A percentile compares a stretch with the other conserved stretches of the same genome.
These are phyloP conservation scores for Trebouxia gelatinosa DNA, from an alignment of 163 green algal species.

Conservation along the genomic window DNA sequence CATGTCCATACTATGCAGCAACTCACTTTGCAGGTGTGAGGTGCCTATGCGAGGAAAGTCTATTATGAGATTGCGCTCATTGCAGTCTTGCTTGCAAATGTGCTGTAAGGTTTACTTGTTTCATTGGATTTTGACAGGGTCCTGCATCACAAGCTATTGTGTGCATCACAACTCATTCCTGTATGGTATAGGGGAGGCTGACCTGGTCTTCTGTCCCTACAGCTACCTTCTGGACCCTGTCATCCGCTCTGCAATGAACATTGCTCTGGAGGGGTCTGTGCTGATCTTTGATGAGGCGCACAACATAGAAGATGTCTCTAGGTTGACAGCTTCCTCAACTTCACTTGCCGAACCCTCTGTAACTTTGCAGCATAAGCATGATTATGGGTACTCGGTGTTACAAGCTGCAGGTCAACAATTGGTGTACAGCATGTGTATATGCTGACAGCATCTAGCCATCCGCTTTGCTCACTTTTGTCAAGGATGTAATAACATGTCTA, in stretches of 20 bases:
- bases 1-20: constrained; percentile 89
- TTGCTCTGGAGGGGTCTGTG: constrained; percentile 70
- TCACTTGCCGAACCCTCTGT: too few species aligned
- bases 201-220: constrained; percentile 96
- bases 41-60: background rate
- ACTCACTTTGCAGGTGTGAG: constrained; percentile 49
- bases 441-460: too few species aligned
- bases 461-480: too few species aligned
- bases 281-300: constrained; percentile 98
- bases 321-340: too few species aligned
- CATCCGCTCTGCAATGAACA: constrained; percentile 60
- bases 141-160: background rate
- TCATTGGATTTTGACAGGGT: background rate
- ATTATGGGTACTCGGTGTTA: too few species aligned
- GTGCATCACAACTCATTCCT: too few species aligned
- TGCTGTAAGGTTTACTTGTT: background rate
- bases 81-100: background rate
- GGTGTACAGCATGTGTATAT: too few species aligned
- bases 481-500: too few species aligned
- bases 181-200: constrained; percentile 65
- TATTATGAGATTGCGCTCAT: background rate
- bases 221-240: constrained; percentile 90
- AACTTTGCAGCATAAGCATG: too few species aligned
- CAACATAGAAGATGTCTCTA: constrained; percentile 88
- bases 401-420: too few species aligned